Conservation (phyloP, 805 yeast genomes). For the Cyberlindnera bimundalis region DNA sequence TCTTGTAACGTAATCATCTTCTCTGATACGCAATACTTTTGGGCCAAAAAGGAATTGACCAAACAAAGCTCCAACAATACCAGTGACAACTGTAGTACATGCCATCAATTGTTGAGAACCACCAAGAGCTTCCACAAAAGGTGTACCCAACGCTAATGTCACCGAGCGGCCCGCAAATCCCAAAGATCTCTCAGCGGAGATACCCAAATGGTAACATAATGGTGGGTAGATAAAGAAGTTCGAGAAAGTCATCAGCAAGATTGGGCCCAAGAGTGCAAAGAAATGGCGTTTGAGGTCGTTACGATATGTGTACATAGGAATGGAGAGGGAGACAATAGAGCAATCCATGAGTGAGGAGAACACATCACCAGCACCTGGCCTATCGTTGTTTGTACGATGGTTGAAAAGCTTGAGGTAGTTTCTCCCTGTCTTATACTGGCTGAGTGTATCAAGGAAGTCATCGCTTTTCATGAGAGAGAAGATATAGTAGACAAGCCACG, state of each 20-base stretch:
- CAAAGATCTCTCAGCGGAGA: constrained; percentile 54
- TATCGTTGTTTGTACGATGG: constrained; percentile 27
- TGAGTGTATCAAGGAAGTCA: constrained; percentile 49
- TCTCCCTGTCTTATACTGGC: constrained; percentile 64
- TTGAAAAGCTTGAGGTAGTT: constrained; percentile 59
- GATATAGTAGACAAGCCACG: constrained; percentile 60
- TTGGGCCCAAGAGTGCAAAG: constrained; percentile 55
- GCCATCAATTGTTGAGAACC: constrained; percentile 76
- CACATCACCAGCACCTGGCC: constrained; percentile 85
- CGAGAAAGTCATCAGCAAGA: constrained; percentile 49
- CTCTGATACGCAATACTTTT: constrained; percentile 44
- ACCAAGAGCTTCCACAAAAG: constrained; percentile 59
- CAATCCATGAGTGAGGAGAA: constrained; percentile 69
- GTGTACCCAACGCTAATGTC: constrained; percentile 77
- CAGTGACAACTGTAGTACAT: constrained; percentile 72
- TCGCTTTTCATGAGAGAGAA: constrained; percentile 49
- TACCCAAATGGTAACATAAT: constrained; percentile 60
- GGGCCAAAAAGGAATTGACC: constrained; percentile 46
- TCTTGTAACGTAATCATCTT: constrained; percentile 66
- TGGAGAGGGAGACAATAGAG: constrained; percentile 68
- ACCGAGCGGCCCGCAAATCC: constrained; percentile 80
- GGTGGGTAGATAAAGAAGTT: constrained; percentile 71
- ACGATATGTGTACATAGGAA: constrained; percentile 76
- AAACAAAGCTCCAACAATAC: constrained; percentile 68
- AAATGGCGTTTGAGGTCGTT: constrained; percentile 58